Evolutionary conservation across 2,329 filamentous ascomycete species (phyloP).

Genomic region (Aspergillus floridensis): DNA sequence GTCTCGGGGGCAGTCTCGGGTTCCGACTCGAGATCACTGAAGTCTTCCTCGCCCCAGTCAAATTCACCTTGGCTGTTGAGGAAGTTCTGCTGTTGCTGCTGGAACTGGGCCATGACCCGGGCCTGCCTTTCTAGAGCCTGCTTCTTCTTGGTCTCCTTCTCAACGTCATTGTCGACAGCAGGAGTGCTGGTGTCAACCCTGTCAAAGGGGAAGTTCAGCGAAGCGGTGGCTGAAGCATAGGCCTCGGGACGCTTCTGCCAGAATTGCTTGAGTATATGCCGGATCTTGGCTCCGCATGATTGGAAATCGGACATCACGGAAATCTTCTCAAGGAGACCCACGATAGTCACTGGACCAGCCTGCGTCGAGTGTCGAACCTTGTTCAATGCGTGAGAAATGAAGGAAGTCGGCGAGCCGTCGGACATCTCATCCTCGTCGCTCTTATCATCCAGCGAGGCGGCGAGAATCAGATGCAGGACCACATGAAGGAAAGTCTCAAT

Average conservation of each 20-base stretch:
- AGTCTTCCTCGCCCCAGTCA: constrained; percentile 83
- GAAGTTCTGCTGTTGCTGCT: constrained; percentile 95
- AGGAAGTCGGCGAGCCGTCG: constrained; percentile 58
- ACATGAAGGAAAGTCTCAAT: constrained; percentile 91
- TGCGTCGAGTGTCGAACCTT: constrained; percentile 51
- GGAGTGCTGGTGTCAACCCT: constrained; percentile 79
- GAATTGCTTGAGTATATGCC: constrained; percentile 77
- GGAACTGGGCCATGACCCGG: constrained; percentile 95
- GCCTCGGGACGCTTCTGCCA: constrained; percentile 74
- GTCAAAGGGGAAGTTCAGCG: constrained; percentile 65
- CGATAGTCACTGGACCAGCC: constrained; percentile 47
- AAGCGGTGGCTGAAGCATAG: constrained; percentile 66
- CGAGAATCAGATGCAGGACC: constrained; percentile 79
- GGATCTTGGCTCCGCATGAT: constrained; percentile 79
- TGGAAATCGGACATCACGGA: constrained; percentile 71
- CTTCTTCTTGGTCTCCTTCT: constrained; percentile 79
- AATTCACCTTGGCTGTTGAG: constrained; percentile 82
- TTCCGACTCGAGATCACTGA: constrained; percentile 60
- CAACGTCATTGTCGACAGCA: constrained; percentile 59
- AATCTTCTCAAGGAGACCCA: constrained; percentile 53
- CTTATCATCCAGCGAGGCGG: constrained; percentile 81
- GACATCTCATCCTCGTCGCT: constrained; percentile 54
- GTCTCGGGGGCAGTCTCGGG: constrained; percentile 57
- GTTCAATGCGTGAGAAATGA: constrained; percentile 68
- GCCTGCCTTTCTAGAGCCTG: constrained; percentile 87